These are phyloP conservation scores for Apiospora sp. DNA, from an alignment of 2,329 filamentous ascomycete species.

Conservation along the genomic window DNA sequence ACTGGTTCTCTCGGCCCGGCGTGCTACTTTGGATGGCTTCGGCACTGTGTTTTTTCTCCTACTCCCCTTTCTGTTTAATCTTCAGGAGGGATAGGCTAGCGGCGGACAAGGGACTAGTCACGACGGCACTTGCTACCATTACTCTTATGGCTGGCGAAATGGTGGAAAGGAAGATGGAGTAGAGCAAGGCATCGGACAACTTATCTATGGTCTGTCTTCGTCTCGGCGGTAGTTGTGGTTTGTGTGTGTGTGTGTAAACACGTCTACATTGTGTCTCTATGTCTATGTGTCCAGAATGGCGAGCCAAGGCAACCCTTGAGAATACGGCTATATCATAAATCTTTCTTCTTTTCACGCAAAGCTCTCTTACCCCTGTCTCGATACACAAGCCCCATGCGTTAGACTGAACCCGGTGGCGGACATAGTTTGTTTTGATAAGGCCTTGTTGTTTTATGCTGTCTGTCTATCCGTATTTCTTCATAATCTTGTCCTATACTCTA, in stretches of 20 bases:
- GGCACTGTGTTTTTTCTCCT: constrained; percentile 27
- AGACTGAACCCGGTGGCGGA: constrained; percentile 41
- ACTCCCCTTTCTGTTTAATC: constrained; percentile 28
- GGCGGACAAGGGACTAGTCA: constrained; percentile 16
- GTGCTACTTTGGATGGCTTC: constrained; percentile 30
- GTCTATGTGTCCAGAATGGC: constrained; percentile 47
- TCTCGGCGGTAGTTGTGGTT: constrained; percentile 25
- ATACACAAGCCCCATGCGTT: constrained; percentile 40
- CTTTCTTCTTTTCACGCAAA: constrained; percentile 49
- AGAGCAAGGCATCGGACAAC: constrained; percentile 26
- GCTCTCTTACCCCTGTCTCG: constrained; percentile 40
- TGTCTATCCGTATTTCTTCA: constrained; percentile 1
- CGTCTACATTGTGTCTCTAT: constrained; percentile 40
- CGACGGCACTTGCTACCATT: constrained; percentile 26
- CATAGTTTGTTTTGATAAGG: constrained; percentile 28
- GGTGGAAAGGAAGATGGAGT: constrained; percentile 35
- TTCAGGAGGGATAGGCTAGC: constrained; percentile 24
- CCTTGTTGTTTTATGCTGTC: constrained; percentile 32
- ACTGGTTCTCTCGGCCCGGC: constrained; percentile 29
- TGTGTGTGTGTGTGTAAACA: constrained; percentile 43
- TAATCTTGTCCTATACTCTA: neutral
- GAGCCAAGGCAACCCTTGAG: constrained; percentile 40
- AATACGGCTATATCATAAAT: constrained; percentile 57
- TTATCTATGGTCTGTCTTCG: constrained; percentile 21
- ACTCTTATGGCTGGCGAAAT: constrained; percentile 35